Conservation (phyloP, 2,329 filamentous ascomycete genomes). For the Claviceps capensis region DNA sequence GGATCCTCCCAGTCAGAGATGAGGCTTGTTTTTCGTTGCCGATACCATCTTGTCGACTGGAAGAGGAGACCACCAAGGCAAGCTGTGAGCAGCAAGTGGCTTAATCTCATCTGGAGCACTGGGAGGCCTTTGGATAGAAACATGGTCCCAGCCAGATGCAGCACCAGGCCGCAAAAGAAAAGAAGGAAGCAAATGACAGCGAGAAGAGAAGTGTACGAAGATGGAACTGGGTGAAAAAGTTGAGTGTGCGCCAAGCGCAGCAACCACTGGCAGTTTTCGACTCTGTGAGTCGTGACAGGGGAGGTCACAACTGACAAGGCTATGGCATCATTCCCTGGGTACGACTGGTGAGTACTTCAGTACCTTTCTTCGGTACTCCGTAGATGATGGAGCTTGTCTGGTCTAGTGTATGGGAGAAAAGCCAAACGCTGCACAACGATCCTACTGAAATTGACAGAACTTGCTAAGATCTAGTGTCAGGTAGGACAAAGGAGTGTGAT, state of each 20-base stretch:
- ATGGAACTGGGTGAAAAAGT: neutral
- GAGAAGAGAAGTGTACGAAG: neutral
- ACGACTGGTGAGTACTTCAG: neutral
- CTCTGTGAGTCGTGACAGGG: neutral
- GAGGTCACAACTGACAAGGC: neutral
- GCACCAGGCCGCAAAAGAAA: conserved; percentile 4
- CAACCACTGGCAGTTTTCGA: neutral
- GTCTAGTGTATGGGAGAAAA: neutral
- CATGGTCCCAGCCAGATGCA: conserved; percentile 11
- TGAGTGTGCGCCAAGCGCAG: neutral
- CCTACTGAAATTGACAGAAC: neutral
- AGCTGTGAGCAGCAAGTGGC: conserved; percentile 11
- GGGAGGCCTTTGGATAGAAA: conserved; percentile 13
- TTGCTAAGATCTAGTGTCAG: neutral
- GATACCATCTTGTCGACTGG: conserved; percentile 9
- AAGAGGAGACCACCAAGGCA: conserved; percentile 16
- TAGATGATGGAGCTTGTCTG: neutral
- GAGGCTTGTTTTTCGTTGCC: conserved; percentile 2
- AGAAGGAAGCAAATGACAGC: neutral
- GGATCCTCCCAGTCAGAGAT: conserved; percentile 7
- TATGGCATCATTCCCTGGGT: neutral
- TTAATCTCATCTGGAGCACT: conserved; percentile 11
- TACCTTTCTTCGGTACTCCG: neutral
- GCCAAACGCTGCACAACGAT: conserved; percentile 1
- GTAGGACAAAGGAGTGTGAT: neutral